Evolutionary conservation across 345 rosid species (phyloP).

Genomic region (Cardiospermum halicacabum): DNA sequence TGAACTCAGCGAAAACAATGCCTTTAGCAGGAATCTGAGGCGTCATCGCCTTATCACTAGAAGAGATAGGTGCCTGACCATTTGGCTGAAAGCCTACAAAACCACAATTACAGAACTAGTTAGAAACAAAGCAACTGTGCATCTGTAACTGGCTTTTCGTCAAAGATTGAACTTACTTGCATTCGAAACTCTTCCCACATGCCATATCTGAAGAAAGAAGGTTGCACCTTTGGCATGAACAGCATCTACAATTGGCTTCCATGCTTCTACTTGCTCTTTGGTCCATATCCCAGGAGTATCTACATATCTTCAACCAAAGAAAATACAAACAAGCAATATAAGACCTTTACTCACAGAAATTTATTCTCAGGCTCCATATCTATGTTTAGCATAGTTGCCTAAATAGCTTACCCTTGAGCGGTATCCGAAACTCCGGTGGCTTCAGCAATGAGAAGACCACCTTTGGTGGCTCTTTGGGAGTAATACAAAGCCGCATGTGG

Average conservation of each 20-base stretch:
- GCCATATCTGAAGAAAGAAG: constrained; percentile 69
- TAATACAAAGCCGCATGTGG: constrained; percentile 65
- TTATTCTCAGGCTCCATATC: no score
- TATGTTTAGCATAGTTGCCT: no score
- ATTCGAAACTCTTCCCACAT: constrained; percentile 64
- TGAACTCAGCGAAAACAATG: constrained; percentile 30
- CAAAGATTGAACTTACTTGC: constrained; percentile 32
- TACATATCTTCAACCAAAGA: constrained; percentile 30
- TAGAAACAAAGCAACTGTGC: neutral
- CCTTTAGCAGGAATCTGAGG: constrained; percentile 40
- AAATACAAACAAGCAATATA: neutral
- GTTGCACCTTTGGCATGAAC: constrained; percentile 69
- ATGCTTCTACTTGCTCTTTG: constrained; percentile 71
- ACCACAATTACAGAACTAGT: no score
- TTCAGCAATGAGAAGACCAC: constrained; percentile 59
- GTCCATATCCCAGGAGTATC: constrained; percentile 72
- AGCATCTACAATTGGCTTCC: constrained; percentile 81
- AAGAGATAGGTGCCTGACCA: constrained; percentile 63
- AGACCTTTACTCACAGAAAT: no score
- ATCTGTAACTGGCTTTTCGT: no score
- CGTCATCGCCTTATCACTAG: constrained; percentile 45
- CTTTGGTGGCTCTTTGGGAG: constrained; percentile 54
- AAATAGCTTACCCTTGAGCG: constrained; percentile 47
- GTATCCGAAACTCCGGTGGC: constrained; percentile 61
- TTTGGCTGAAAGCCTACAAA: constrained; percentile 51